These are phyloP conservation scores for Silene coronaria DNA, from an alignment of 179 eudicot genomes.

Conservation along the genomic window DNA sequence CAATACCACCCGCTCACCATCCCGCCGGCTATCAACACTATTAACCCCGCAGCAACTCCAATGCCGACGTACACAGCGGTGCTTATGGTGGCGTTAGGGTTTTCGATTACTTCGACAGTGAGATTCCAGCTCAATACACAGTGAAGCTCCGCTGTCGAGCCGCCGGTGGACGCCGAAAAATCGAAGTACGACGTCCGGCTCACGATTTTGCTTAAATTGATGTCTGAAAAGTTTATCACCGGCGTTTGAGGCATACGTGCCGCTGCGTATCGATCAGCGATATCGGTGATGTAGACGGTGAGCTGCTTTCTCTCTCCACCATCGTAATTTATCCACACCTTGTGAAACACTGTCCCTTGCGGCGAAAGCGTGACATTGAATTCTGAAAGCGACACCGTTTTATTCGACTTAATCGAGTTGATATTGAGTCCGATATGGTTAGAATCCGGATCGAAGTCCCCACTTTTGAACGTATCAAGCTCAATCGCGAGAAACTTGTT, in stretches of 20 bases:
- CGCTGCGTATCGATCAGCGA: neutral
- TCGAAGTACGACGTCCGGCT: conserved; percentile 56
- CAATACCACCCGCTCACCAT: conserved; percentile 13
- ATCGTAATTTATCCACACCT: conserved; percentile 69
- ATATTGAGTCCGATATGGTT: conserved; percentile 65
- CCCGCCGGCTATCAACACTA: conserved; percentile 18
- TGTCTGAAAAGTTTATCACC: conserved; percentile 26
- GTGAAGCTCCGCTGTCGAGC: conserved; percentile 37
- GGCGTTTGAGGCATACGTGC: conserved; percentile 38
- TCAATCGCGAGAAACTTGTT: conserved; percentile 67
- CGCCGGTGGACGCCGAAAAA: conserved; percentile 70
- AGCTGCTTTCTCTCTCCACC: conserved; percentile 40
- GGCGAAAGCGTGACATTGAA: conserved; percentile 44
- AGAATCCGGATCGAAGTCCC: conserved; percentile 46
- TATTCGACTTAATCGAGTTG: conserved; percentile 41
- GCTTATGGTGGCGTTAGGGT: conserved; percentile 1
- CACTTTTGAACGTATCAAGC: conserved; percentile 54
- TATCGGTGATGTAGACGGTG: conserved; percentile 48
- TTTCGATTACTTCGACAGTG: conserved; percentile 37
- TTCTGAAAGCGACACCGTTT: conserved; percentile 26
- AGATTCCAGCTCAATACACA: conserved; percentile 80
- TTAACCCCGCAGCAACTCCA: conserved; percentile 20
- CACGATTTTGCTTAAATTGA: conserved; percentile 44
- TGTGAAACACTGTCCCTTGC: conserved; percentile 32
- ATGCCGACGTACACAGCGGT: conserved; percentile 15